Percentiles rank a stretch among this genome's conserved stretches.
These are phyloP conservation scores for Porcisia deanei DNA, from an alignment of 208 protist genomes.

Conservation along the genomic window DNA sequence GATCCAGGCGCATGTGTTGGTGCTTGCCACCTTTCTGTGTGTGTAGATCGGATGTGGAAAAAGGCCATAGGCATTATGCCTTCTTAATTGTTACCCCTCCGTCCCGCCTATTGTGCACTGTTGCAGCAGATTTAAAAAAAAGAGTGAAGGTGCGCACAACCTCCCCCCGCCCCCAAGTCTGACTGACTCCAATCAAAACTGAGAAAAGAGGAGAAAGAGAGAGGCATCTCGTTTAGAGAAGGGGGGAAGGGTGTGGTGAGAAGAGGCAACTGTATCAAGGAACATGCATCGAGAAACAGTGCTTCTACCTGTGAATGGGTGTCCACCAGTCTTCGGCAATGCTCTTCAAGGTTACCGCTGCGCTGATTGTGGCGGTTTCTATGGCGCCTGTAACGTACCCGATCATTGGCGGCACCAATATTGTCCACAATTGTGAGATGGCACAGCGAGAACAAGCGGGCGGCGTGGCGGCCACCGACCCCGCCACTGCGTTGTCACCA, in stretches of 20 bases:
- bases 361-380: neutral
- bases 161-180: too few relatives aligned
- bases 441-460: neutral
- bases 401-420: neutral
- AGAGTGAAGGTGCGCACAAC: neutral
- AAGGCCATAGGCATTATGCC: neutral
- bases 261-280: neutral
- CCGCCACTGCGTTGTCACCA: neutral
- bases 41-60: neutral
- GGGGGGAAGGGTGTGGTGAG: neutral
- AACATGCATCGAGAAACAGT: neutral
- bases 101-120: neutral
- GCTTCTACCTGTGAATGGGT: neutral
- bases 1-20: neutral
- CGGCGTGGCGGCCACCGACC: neutral
- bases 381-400: neutral
- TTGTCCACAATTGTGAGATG: neutral
- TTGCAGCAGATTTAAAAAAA: neutral
- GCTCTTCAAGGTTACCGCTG: neutral
- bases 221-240: neutral
- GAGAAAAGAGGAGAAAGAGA: neutral
- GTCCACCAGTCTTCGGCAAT: neutral
- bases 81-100: neutral
- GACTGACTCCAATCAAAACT: neutral
- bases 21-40: neutral